A percentile compares a stretch with the other conserved stretches of the same genome.
Evolutionary conservation across 805 yeast species (phyloP).

Genomic region (Scheffersomyces coipomensis): DNA sequence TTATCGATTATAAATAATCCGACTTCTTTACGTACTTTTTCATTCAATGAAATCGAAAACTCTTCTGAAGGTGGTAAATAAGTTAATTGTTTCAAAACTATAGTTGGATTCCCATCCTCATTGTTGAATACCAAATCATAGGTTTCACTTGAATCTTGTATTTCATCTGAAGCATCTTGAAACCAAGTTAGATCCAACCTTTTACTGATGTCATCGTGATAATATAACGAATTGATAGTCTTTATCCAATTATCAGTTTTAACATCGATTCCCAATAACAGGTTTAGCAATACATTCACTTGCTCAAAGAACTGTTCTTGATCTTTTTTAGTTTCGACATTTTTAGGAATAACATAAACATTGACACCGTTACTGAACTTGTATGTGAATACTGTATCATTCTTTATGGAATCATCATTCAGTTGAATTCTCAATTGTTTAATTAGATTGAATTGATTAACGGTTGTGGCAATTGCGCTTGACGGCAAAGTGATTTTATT

Average conservation of each 20-base stretch:
- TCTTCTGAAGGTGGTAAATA: not conserved
- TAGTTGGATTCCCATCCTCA: slow-evolving; percentile 2
- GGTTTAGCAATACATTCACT: slow-evolving; percentile 9
- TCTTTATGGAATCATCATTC: slow-evolving; percentile 5
- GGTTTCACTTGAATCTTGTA: not conserved
- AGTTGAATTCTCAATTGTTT: slow-evolving; percentile 19
- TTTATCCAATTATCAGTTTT: slow-evolving; percentile 21
- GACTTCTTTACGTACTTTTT: slow-evolving; percentile 24
- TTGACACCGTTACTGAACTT: slow-evolving; percentile 23
- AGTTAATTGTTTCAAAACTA: not conserved
- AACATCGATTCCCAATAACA: slow-evolving; percentile 17
- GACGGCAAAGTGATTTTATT: slow-evolving; percentile 13
- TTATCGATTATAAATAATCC: slow-evolving; percentile 35
- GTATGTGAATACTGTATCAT: slow-evolving; percentile 24
- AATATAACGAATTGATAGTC: slow-evolving; percentile 27
- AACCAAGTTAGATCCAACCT: slow-evolving; percentile 3
- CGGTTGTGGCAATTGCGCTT: not conserved
- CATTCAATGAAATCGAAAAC: not conserved
- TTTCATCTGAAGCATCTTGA: not conserved
- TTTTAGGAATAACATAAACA: slow-evolving; percentile 27
- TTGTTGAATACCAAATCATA: slow-evolving; percentile 3
- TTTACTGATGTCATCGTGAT: slow-evolving; percentile 11
- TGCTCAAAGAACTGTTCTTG: slow-evolving; percentile 21
- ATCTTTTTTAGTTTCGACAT: slow-evolving; percentile 9
- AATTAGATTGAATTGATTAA: slow-evolving; percentile 12